Evolutionary conservation across 371 early-diverging fungal genomes (phyloP).

Genomic region (Lichtheimia ramosa): DNA sequence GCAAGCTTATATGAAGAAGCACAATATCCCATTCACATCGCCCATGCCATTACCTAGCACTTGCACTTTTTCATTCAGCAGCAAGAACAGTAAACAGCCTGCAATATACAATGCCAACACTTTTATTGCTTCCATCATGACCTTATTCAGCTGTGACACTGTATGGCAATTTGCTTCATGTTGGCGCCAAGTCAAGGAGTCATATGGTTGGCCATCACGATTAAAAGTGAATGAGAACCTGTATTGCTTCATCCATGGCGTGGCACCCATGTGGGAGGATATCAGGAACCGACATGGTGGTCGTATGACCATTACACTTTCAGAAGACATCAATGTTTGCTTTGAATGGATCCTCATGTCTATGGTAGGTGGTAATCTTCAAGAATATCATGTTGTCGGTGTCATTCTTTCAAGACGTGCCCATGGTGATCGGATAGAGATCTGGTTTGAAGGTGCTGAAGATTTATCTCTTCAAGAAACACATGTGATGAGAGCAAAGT

Average conservation of each 20-base stretch:
- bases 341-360: background rate
- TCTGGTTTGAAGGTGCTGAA: background rate
- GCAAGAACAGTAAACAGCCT: background rate
- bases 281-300: background rate
- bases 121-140: background rate
- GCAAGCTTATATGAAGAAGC: background rate
- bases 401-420: background rate
- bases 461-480: too few relatives aligned
- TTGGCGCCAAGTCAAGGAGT: background rate
- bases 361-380: background rate
- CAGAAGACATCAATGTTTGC: background rate
- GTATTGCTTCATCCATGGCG: background rate
- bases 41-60: background rate
- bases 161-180: background rate
- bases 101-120: background rate
- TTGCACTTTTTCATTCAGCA: background rate
- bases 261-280: conserved; percentile 1
- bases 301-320: background rate
- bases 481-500: background rate
- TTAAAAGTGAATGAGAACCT: background rate
- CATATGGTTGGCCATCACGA: background rate
- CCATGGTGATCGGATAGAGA: background rate
- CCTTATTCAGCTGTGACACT: background rate
- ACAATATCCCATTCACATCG: background rate
- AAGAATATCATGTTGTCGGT: background rate